A percentile compares a stretch with the other conserved stretches of the same genome.
These are phyloP conservation scores for Rhizophora apiculata DNA, from an alignment of 345 rosid species.

Conservation along the genomic window DNA sequence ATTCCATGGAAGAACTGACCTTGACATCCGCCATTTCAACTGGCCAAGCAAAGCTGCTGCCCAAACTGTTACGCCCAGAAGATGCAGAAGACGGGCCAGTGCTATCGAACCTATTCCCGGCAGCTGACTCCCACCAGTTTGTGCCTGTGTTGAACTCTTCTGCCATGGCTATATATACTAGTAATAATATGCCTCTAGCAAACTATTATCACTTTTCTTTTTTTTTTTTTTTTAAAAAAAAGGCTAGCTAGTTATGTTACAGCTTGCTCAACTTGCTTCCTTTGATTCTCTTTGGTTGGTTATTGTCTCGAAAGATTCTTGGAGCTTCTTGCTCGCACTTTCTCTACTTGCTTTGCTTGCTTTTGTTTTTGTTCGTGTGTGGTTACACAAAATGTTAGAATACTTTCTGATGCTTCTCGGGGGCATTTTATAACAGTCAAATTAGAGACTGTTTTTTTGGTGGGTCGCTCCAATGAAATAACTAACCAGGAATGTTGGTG, in stretches of 20 bases:
- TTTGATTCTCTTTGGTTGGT: not conserved
- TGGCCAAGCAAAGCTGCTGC: constrained; percentile 52
- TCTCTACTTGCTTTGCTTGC: not conserved
- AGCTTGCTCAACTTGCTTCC: not conserved
- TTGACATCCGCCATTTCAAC: constrained; percentile 43
- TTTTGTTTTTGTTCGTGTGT: not conserved
- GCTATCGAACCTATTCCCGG: constrained; percentile 43
- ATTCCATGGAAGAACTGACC: constrained; percentile 59
- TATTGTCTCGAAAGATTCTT: not conserved
- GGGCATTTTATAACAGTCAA: constrained; percentile 21
- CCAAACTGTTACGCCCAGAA: constrained; percentile 38
- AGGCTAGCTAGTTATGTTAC: not conserved
- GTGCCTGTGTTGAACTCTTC: constrained; percentile 52
- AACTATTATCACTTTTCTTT: not conserved
- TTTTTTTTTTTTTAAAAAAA: too few species aligned
- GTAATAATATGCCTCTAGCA: too few species aligned
- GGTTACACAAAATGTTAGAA: constrained; percentile 52
- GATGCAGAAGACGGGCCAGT: constrained; percentile 51
- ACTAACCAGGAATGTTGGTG: constrained; percentile 24
- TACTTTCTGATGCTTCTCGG: constrained; percentile 30
- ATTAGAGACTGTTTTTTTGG: not conserved
- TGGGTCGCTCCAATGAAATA: constrained; percentile 6
- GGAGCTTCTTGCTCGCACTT: not conserved
- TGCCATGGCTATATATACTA: constrained; percentile 40
- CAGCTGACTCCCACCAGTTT: constrained; percentile 64